Evolutionary conservation across 768 basidiomycete species (phyloP), one percentile per base, ranked within the genome.

Genomic region (Tylopilus rubrobrunneus): DNA sequence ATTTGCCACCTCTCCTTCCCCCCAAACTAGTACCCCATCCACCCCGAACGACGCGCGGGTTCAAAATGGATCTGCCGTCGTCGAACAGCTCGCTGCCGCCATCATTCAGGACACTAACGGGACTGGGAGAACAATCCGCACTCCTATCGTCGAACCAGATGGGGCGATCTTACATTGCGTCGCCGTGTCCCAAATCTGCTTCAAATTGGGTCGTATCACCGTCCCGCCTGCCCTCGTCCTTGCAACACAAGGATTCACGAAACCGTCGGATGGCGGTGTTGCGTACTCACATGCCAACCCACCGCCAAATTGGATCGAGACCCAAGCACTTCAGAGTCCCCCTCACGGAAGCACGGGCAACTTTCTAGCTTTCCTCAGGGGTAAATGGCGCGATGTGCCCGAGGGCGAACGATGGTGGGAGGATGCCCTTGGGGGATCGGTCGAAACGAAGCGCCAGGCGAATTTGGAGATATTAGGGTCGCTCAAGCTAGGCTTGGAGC

Each of bases 341-440:
- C 65, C 68, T 9, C 42, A 49, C 3, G 69, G 68, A 0, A 62
- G 54, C 21, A 57, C 59, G 52, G 34, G 48, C 10, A 25, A 40
- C 2, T 71, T 64, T 23, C 73, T 63, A 36, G 69, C 71, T 25
- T 78, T 89, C 45, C 68, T 83, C 43, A 71, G 69, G 17, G 80
- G 83, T 10, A 81, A 80, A 17, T 90, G 88, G 88, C 75, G 75
- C 33, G 76, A 81, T 6, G 75, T 82, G 2, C 80, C 81, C 0
- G 77, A 78, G 60, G 74, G 61, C 19, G 78, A 82, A 66, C 73
- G 84, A 49, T 89, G 84, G 84, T 89, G 87, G 86, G 84, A 87
- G 39, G 63, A 68, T 11, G 83, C 84, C 33, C 71, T 89, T 33
- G 76, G 73, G 5, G 77, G 73, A 7, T 67, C 66, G n/a, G 65